Evolutionary conservation across 371 early-diverging fungal species (phyloP), one percentile per base, ranked within the genome.

Genomic region (Circinella minor): DNA sequence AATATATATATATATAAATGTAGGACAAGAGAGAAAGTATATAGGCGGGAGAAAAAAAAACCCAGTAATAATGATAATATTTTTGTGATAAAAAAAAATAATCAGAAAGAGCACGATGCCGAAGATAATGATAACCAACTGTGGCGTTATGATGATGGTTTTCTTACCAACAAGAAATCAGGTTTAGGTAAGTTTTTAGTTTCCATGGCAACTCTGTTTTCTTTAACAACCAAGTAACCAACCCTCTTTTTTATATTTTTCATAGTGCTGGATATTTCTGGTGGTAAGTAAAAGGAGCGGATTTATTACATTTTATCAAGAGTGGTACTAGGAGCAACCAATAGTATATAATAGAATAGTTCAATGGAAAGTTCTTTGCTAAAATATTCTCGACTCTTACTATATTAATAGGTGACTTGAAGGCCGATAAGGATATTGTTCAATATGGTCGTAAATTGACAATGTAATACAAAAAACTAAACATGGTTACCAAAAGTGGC

Each of bases 391-490:
- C 43, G 43, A 43, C 43, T 43, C 43, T 43, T 43, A 43, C 13
- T 43, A 20, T 46, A 39, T 60, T 20, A 18, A 20, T 54, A 79
- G 84, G 79, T 39, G 81, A 81, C 48, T 69, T 79, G 55, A 78
- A 68, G 37, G 43, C 73, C 20, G 85, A 78, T 8, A 43, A 64
- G 34, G 39, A 68, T 17, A 57, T 82, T 38, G 51, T 77, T 11
- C 81, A 82, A 72, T 82, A 72, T 54, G 74, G 77, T 48, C 82
- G 80, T 48, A 84, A 84, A 47, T 68, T 70, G 68, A 81, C 82
- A 38, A 72, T 70, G 81, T 79, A 81, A 70, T 73, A 27, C 55
- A 46, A 47, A 72, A 18, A 15, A 46, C 14, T 5, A 51, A n/a
- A 14, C 51, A 51, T 1, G 17, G 62, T 62, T 62, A 62, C 62